Base-by-base conservation (phyloP, 768 basidiomycete species). In the Epithele typhae region DNA sequence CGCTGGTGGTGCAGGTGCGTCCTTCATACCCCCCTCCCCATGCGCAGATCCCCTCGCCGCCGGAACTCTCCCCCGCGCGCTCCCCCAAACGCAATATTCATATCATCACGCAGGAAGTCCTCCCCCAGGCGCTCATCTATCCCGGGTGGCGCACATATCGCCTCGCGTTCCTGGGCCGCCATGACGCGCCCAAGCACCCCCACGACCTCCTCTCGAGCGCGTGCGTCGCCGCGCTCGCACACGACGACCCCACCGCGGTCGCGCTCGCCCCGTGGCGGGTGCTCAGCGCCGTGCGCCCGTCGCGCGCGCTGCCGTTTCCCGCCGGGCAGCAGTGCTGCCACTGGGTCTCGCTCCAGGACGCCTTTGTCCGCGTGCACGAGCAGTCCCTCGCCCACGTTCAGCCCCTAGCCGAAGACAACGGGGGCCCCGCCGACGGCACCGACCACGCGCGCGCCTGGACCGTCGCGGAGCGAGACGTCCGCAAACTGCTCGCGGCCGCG, bases 1-100 rank as follows among this genome's bases (percentile, higher is more conserved):
- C 32, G 23, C 32, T 43, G 21, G 42, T 43, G n/a, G 42, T 34
- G n/a, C n/a, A 32, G 42, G 42, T 43, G 17, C 32, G 42, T 43
- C 27, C 9, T 12, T 21, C 17, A 17, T 21, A 30, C n/a, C 21
- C n/a, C 14, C 38, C 19, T 3, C 3, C 21, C 5, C 3, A 1
- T 9, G 17, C 10, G n/a, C n/a, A n/a, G n/a, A n/a, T n/a, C n/a
- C n/a, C n/a, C n/a, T n/a, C n/a, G n/a, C n/a, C n/a, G n/a, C n/a
- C n/a, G n/a, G n/a, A n/a, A n/a, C n/a, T n/a, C n/a, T 42, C 22
- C 9, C 10, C 24, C 17, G 17, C 24, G 18, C n/a, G 17, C n/a
- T 19, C 38, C 19, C 3, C 3, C 21, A 3, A 11, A 1, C 10
- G 17, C 10, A 25, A 25, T 18, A 5, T 5, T 34, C 32, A 33